Conservation (phyloP, 192 early-diverging fungal species). For the Globomyces pollinis-pini region DNA sequence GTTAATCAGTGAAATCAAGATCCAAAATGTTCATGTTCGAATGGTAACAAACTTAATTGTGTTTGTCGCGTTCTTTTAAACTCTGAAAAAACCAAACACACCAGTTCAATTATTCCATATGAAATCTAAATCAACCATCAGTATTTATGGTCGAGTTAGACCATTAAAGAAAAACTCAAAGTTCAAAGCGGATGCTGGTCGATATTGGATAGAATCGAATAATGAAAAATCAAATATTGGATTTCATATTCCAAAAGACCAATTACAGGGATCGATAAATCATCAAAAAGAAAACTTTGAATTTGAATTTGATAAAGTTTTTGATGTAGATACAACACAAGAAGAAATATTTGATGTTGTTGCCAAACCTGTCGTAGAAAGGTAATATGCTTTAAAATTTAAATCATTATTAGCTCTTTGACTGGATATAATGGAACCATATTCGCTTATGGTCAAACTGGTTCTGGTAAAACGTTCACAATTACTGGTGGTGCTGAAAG, state of each 20-base stretch:
- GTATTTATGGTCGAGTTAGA: conserved; percentile 46
- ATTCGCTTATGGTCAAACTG: conserved; percentile 59
- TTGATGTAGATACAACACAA: conserved; percentile 43
- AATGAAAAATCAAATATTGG: conserved; percentile 18
- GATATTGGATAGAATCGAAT: background rate
- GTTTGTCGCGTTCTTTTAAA: no score
- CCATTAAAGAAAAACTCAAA: conserved; percentile 23
- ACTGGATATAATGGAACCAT: conserved; percentile 61
- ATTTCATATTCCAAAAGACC: conserved; percentile 47
- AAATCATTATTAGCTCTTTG: conserved; percentile 43
- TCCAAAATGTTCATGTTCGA: no score
- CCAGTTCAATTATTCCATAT: no score
- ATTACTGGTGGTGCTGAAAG: conserved; percentile 57
- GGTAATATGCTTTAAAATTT: conserved; percentile 18
- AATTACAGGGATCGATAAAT: conserved; percentile 44
- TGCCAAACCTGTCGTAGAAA: conserved; percentile 49
- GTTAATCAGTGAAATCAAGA: no score
- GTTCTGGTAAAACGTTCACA: conserved; percentile 62
- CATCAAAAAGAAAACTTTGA: conserved; percentile 47
- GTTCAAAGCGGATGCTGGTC: conserved; percentile 6
- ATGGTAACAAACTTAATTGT: no score
- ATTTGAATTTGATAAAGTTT: conserved; percentile 48
- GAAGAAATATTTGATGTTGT: conserved; percentile 60
- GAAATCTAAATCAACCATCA: conserved; percentile 36
- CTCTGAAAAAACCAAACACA: no score